phyloP scores from a whole-genome alignment of 371 early-diverging fungal genomes.

The Paramicrosporidium saccamoebae region DNA sequence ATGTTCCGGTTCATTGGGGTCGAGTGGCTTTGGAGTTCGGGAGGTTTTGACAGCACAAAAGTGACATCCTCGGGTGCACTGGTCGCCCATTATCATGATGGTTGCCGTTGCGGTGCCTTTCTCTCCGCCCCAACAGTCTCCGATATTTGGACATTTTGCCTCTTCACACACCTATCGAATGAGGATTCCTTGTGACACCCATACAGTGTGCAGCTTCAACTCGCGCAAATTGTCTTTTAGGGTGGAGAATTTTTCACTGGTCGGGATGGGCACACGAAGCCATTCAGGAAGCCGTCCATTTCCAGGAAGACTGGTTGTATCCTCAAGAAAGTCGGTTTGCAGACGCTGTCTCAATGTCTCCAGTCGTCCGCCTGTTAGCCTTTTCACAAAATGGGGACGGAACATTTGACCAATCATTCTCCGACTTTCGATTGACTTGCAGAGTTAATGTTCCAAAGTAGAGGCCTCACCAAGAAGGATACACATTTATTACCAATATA shows the following conservation, averaged over 20 bases:
- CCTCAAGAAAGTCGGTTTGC: too few species aligned
- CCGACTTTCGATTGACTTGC: too few species aligned
- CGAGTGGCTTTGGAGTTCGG: conserved; percentile 48
- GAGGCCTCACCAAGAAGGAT: too few species aligned
- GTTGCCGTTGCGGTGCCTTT: conserved; percentile 86
- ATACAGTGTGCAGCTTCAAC: conserved; percentile 55
- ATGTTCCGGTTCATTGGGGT: conserved; percentile 69
- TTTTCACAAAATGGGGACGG: too few species aligned
- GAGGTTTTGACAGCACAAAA: conserved; percentile 94
- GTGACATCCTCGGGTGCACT: conserved; percentile 87
- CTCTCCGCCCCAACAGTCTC: conserved; percentile 92
- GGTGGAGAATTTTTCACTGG: conserved; percentile 31
- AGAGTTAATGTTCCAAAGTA: too few species aligned
- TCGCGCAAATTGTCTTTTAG: conserved; percentile 68
- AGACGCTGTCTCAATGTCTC: too few species aligned
- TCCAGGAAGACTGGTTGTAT: conserved; percentile 3
- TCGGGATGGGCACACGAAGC: conserved; percentile 75
- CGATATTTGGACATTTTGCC: conserved; percentile 86
- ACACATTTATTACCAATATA: too few species aligned
- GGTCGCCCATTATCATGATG: conserved; percentile 96
- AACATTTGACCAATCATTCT: too few species aligned
- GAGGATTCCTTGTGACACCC: background rate
- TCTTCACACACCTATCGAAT: conserved; percentile 40
- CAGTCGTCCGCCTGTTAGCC: too few species aligned
- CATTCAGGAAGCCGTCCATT: conserved; percentile 38